These are phyloP conservation scores for Cryptococcus sp. DNA, from an alignment of 1,284 basidiomycete species.

Conservation along the genomic window DNA sequence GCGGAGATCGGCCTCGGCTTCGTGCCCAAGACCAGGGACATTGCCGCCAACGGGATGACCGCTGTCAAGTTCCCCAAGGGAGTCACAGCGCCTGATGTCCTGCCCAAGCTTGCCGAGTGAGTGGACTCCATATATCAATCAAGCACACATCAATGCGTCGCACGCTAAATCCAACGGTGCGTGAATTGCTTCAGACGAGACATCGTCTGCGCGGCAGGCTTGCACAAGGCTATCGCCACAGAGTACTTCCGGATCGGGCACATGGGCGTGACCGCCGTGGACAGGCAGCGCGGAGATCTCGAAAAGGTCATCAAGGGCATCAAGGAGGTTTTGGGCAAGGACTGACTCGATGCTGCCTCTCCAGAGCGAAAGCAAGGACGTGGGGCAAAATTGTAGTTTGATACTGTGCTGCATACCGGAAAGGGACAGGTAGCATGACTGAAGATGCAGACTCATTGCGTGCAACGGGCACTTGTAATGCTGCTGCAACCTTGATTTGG, in stretches of 20 bases:
- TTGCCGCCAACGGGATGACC: conserved; percentile 91
- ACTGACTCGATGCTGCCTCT: conserved; percentile 31
- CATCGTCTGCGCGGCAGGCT: conserved; percentile 83
- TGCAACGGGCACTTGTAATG: no score
- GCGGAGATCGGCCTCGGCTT: conserved; percentile 69
- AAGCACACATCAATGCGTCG: background rate
- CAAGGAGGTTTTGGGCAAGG: conserved; percentile 59
- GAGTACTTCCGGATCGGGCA: conserved; percentile 62
- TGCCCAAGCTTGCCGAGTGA: conserved; percentile 60
- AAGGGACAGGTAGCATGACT: no score
- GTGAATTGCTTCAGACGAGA: conserved; percentile 55
- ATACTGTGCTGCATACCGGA: no score
- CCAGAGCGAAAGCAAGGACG: no score
- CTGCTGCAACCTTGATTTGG: no score
- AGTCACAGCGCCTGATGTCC: conserved; percentile 67
- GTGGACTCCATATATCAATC: conserved; percentile 3
- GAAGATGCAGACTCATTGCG: no score
- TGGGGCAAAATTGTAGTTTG: no score
- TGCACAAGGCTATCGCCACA: conserved; percentile 87
- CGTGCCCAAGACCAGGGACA: conserved; percentile 64
- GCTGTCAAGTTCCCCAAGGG: conserved; percentile 79
- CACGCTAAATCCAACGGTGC: conserved; percentile 18
- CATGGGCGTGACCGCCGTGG: conserved; percentile 83
- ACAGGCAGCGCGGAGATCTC: conserved; percentile 70
- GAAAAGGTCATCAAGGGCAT: conserved; percentile 71